Conservation (phyloP, 257 asterid genomes). For the Capsicum pubescens region DNA sequence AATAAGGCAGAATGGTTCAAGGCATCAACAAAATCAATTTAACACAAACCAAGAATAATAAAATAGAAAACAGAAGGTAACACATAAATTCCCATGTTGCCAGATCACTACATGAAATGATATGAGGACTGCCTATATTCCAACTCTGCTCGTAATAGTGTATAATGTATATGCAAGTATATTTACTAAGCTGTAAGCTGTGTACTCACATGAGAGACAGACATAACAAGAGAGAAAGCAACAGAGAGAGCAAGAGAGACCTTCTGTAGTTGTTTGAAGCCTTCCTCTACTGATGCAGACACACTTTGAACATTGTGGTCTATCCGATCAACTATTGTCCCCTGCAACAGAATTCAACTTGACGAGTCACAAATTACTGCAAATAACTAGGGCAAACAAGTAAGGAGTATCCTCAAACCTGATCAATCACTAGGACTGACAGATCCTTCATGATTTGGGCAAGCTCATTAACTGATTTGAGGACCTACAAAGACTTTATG, state of each 20-base stretch:
- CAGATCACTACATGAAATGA: conserved; percentile 17
- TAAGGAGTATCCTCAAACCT: conserved; percentile 24
- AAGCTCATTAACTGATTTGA: conserved; percentile 33
- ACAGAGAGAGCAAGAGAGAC: conserved; percentile 21
- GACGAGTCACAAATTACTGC: conserved; percentile 1
- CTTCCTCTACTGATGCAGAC: conserved; percentile 29
- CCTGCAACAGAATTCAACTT: conserved; percentile 25
- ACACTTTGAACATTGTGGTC: conserved; percentile 32
- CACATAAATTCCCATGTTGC: conserved; percentile 18
- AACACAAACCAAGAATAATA: conserved; percentile 12
- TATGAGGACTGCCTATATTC: conserved; percentile 6
- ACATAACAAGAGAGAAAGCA: conserved; percentile 7
- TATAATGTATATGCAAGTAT: not conserved
- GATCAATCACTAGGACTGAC: conserved; percentile 33
- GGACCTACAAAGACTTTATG: conserved; percentile 22
- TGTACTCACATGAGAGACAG: not conserved
- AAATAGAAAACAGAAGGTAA: not conserved
- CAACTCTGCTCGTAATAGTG: not conserved
- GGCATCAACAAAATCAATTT: not conserved
- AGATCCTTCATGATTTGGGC: conserved; percentile 35
- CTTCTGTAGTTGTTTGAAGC: conserved; percentile 29
- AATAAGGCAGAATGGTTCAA: conserved; percentile 2
- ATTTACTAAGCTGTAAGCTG: not conserved
- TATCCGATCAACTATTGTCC: conserved; percentile 35
- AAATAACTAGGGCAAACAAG: not conserved